These are phyloP conservation scores for Picochlorum sp. DNA, from an alignment of 139 green algal species.

Conservation along the genomic window DNA sequence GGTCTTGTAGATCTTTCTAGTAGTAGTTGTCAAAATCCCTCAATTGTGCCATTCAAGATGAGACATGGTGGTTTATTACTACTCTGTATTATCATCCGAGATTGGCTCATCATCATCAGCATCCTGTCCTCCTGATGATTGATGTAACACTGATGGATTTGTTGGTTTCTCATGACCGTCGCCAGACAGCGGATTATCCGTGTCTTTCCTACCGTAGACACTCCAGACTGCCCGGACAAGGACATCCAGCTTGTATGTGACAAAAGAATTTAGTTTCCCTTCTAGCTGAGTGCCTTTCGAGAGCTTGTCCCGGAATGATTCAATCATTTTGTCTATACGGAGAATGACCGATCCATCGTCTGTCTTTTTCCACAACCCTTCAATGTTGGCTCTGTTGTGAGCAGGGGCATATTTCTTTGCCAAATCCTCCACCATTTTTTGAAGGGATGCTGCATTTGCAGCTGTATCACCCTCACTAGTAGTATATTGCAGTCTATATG, in stretches of 20 bases:
- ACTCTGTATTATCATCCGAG: no score
- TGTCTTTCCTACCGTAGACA: constrained; percentile 5
- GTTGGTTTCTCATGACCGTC: no score
- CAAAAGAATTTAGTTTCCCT: constrained; percentile 7
- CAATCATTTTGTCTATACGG: constrained; percentile 28
- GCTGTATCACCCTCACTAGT: background rate
- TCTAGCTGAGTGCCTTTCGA: background rate
- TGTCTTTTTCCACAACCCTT: constrained; percentile 16
- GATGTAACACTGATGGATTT: no score
- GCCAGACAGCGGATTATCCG: no score
- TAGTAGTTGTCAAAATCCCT: no score
- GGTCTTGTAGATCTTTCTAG: no score
- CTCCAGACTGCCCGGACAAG: constrained; percentile 12
- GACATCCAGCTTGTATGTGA: constrained; percentile 5
- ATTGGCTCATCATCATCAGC: no score
- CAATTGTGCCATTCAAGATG: no score
- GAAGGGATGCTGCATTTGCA: background rate
- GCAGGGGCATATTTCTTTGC: constrained; percentile 26
- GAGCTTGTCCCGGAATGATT: constrained; percentile 8
- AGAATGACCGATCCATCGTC: constrained; percentile 12
- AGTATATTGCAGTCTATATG: constrained; percentile 22
- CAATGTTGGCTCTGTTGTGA: constrained; percentile 17
- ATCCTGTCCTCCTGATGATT: no score
- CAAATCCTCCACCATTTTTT: constrained; percentile 24
- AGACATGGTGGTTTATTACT: no score